Conservation (phyloP, 257 asterid genomes). For the Dorcoceras hygrometricum region DNA sequence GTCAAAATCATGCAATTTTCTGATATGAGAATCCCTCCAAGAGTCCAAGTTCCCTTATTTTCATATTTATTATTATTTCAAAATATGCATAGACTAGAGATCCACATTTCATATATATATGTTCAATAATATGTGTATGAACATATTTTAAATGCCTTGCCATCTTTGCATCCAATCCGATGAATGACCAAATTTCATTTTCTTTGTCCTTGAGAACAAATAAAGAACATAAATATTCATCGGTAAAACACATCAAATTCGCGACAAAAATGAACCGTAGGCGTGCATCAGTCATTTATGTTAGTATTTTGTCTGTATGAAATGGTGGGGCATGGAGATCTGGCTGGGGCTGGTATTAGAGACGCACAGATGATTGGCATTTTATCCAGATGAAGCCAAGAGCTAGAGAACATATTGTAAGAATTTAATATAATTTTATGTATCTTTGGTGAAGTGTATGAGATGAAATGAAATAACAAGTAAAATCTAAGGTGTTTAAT, state of each 20-base stretch:
- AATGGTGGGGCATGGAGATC: conserved; percentile 30
- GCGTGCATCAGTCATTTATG: neutral
- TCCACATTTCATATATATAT: conserved; percentile 21
- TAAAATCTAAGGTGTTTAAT: too few relatives aligned
- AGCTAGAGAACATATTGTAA: conserved; percentile 20
- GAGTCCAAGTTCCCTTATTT: neutral
- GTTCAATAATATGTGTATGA: conserved; percentile 37
- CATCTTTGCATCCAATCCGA: conserved; percentile 36
- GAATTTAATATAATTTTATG: too few relatives aligned
- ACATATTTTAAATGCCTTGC: conserved; percentile 30
- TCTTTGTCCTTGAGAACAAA: too few relatives aligned
- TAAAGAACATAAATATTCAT: neutral
- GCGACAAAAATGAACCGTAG: neutral
- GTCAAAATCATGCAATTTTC: conserved; percentile 19
- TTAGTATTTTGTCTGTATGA: conserved; percentile 13
- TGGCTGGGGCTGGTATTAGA: conserved; percentile 17
- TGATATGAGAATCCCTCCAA: neutral
- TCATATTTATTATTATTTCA: neutral
- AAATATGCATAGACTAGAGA: conserved; percentile 15
- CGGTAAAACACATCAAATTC: neutral
- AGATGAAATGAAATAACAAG: too few relatives aligned
- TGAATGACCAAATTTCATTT: conserved; percentile 24
- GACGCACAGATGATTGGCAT: conserved; percentile 52
- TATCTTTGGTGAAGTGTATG: too few relatives aligned
- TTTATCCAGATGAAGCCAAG: conserved; percentile 39